These are phyloP conservation scores for Ophiocordyceps australis DNA, from an alignment of 2,329 filamentous ascomycete species.

Conservation along the genomic window DNA sequence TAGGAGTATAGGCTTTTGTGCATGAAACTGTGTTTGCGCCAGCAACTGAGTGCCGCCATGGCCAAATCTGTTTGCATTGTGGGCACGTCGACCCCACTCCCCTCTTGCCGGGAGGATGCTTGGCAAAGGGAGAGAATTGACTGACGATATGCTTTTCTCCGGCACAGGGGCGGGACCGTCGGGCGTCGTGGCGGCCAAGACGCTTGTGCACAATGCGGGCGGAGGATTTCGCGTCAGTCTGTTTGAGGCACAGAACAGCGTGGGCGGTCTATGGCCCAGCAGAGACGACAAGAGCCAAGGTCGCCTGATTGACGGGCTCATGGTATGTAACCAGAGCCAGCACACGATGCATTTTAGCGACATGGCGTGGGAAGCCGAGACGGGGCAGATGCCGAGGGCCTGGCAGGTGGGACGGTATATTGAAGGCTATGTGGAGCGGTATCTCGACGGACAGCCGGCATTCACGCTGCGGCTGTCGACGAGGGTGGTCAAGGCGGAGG, in stretches of 20 bases:
- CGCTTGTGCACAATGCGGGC: conserved; percentile 42
- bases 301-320: conserved; percentile 44
- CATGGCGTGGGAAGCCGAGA: conserved; percentile 44
- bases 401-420: conserved; percentile 64
- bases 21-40: no score
- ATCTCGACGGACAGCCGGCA: conserved; percentile 22
- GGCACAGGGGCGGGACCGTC: conserved; percentile 46
- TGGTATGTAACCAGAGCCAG: conserved; percentile 56
- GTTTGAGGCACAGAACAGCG: conserved; percentile 44
- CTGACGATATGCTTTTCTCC: conserved; percentile 1
- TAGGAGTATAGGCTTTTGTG: no score
- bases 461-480: conserved; percentile 30
- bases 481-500: conserved; percentile 21
- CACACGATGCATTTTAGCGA: conserved; percentile 62
- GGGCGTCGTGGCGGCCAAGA: conserved; percentile 54
- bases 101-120: no score
- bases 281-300: conserved; percentile 24
- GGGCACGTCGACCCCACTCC: conserved; percentile 9
- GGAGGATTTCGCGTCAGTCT: conserved; percentile 48
- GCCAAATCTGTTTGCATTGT: conserved; percentile 21
- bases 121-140: no score
- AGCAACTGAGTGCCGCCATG: conserved; percentile 11
- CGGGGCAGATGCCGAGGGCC: conserved; percentile 53
- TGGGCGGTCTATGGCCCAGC: conserved; percentile 66
- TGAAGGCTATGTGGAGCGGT: conserved; percentile 40